Evolutionary conservation across 257 asterid species (phyloP).

Genomic region (Solanum chiquidenum): DNA sequence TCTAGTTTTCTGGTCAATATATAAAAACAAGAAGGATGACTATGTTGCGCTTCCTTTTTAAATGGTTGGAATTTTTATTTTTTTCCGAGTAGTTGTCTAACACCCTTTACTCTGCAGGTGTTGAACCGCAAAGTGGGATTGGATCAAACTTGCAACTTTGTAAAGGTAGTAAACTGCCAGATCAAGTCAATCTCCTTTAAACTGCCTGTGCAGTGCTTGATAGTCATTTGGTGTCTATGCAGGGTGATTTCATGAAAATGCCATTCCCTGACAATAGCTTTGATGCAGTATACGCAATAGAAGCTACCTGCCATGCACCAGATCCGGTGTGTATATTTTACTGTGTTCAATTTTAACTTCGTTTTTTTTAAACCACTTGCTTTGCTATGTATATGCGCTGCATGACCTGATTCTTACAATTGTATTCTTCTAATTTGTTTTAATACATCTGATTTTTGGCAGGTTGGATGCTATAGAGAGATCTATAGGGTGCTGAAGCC

Average conservation of each 20-base stretch:
- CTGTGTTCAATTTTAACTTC: neutral
- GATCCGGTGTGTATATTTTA: conserved; percentile 49
- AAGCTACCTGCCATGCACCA: conserved; percentile 99
- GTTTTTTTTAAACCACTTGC: neutral
- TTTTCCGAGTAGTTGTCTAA: neutral
- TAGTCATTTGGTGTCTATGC: conserved; percentile 11
- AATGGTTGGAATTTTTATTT: neutral
- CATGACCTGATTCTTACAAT: conserved; percentile 75
- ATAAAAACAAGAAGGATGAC: neutral
- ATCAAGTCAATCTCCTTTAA: neutral
- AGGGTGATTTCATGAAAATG: conserved; percentile 99
- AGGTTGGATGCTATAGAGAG: conserved; percentile 98
- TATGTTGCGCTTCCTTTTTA: neutral
- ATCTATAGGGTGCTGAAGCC: conserved; percentile 86
- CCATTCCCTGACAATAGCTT: conserved; percentile 76
- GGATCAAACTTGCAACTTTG: conserved; percentile 68
- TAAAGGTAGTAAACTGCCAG: conserved; percentile 46
- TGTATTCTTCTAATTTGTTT: neutral
- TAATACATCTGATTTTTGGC: neutral
- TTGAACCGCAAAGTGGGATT: conserved; percentile 69
- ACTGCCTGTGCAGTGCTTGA: conserved; percentile 5
- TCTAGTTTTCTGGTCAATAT: neutral
- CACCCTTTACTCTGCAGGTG: conserved; percentile 23
- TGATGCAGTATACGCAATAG: conserved; percentile 95
- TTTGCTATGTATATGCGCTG: conserved; percentile 98